A percentile compares a stretch with the other conserved stretches of the same genome.
Evolutionary conservation across 352 stramenopile species (phyloP).

Genomic region (Blastocystis hominis): DNA sequence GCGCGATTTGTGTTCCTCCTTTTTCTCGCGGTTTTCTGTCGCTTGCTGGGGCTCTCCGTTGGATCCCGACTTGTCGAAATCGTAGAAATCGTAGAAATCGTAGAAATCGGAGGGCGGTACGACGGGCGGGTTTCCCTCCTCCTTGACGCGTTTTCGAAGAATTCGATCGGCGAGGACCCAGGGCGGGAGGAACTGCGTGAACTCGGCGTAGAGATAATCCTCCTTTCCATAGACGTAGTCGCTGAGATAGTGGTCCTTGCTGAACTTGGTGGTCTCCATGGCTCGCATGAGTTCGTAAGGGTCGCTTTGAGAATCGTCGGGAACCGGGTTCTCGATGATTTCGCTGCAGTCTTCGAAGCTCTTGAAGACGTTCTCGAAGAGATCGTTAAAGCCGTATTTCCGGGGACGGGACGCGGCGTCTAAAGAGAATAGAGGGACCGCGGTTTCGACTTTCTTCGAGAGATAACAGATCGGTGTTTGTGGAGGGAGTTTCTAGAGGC

Average conservation of each 20-base stretch:
- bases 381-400: slow-evolving; percentile 84
- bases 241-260: slow-evolving; percentile 84
- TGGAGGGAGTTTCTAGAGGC: background rate
- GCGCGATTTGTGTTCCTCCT: background rate
- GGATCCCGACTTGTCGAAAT: background rate
- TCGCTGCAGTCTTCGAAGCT: slow-evolving; percentile 80
- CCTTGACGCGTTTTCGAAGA: slow-evolving; percentile 19
- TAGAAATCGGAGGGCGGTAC: background rate
- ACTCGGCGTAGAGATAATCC: slow-evolving; percentile 78
- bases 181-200: slow-evolving; percentile 62
- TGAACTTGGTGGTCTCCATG: slow-evolving; percentile 82
- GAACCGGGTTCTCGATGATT: slow-evolving; percentile 80
- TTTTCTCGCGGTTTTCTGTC: too few relatives aligned
- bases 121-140: background rate
- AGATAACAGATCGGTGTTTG: slow-evolving; percentile 33
- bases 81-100: background rate
- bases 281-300: slow-evolving; percentile 63
- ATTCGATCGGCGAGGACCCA: slow-evolving; percentile 74
- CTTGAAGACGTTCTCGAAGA: slow-evolving; percentile 80
- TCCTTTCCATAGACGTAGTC: slow-evolving; percentile 79
- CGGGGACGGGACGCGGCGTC: slow-evolving; percentile 66
- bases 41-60: too few relatives aligned
- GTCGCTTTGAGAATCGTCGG: slow-evolving; percentile 69
- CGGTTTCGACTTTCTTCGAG: background rate
- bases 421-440: background rate